Evolutionary conservation across 805 yeast genomes (phyloP), one percentile per base, ranked within the genome.

Genomic region (Starmera caribaea): DNA sequence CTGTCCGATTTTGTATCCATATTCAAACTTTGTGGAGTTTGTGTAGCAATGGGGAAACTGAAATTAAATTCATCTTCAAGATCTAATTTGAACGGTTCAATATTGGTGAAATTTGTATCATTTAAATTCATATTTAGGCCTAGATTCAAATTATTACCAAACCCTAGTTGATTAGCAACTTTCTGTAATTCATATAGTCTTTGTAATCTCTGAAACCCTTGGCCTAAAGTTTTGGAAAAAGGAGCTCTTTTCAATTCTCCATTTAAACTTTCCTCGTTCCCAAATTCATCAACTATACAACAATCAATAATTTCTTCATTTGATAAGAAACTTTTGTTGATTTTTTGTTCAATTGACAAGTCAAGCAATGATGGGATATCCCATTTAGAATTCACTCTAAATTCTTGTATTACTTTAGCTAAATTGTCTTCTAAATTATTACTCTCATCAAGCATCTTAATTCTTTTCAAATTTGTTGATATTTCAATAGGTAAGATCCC

Each of bases 281-380:
- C 48, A 41, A 46, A 54, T 36, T 50, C 46, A 40, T 75, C 79
- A 50, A 71, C 73, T 11, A 74, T 66, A 44, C 82, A 75, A 50
- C 81, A 71, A 21, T 76, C 74, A 3, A 78, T 74, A 35, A 78
- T 67, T 48, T 79, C 84, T 38, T 71, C 78, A 34, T 74, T 74
- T 15, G 82, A 75, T 10, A 72, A 62, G 47, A 76, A 79, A 34
- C 66, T 55, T 31, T 63, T 56, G 45, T 50, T 53, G 38, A 58
- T 61, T 42, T 66, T 68, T 34, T 61, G 62, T 46, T 69, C 74
- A 11, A 65, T 55, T 30, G 63, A 52, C 27, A 79, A 57, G 32
- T 76, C 79, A 35, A 76, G 47, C 31, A 79, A 54, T 44, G 73
- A 72, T 37, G 71, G 71, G 26, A 71, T 61, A 40, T 74, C 77